Evolutionary conservation across 2,329 filamentous ascomycete genomes (phyloP).

Genomic region (Spiromastix sp.): DNA sequence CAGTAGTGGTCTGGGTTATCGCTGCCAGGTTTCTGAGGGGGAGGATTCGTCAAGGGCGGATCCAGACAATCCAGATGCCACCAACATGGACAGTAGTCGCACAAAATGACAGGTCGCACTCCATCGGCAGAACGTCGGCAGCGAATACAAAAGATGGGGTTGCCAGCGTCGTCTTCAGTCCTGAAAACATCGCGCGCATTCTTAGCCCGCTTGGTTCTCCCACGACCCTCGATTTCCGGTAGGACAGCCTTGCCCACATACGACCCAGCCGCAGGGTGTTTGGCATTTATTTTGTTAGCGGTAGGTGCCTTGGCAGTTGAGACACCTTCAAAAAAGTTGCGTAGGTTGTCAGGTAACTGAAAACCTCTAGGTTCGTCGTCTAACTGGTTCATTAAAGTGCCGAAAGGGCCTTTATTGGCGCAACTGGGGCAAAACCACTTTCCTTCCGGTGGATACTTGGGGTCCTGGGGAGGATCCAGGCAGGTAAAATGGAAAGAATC

Average conservation of each 20-base stretch:
- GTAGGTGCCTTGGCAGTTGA: too few species aligned
- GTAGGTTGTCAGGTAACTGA: constrained; percentile 58
- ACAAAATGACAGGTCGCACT: constrained; percentile 68
- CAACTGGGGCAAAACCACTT: constrained; percentile 70
- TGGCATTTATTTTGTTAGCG: too few species aligned
- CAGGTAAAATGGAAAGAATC: constrained; percentile 86
- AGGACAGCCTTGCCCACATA: constrained; percentile 4
- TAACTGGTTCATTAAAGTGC: constrained; percentile 53
- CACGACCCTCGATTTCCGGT: too few species aligned
- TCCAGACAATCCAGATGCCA: constrained; percentile 94
- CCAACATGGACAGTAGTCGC: constrained; percentile 67
- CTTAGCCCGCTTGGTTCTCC: background rate
- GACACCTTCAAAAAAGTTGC: constrained; percentile 71
- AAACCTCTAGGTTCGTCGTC: constrained; percentile 63
- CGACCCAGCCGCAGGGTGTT: too few species aligned
- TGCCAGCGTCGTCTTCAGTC: constrained; percentile 60
- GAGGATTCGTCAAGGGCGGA: constrained; percentile 70
- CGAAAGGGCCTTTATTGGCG: constrained; percentile 47
- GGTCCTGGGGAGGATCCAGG: constrained; percentile 66
- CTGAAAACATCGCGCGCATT: constrained; percentile 33
- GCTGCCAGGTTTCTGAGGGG: constrained; percentile 41
- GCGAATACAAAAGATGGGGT: constrained; percentile 63
- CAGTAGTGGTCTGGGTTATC: constrained; percentile 58
- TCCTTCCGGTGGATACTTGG: constrained; percentile 55
- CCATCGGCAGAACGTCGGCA: constrained; percentile 58